Evolutionary conservation across 169 alveolate species (phyloP).

Genomic region (Theileria parva): DNA sequence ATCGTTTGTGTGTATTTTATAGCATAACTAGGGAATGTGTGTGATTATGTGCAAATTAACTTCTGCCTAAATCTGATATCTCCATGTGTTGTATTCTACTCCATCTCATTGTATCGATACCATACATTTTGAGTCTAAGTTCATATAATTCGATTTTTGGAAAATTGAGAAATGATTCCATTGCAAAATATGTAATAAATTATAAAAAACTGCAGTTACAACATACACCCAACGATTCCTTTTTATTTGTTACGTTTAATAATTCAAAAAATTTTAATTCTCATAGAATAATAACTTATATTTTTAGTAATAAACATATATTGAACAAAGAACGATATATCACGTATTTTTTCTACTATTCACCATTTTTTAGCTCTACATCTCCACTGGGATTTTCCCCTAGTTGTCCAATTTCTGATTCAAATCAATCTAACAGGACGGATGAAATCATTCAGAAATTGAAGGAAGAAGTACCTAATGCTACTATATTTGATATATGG

Average conservation of each 20-base stretch:
- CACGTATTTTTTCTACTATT: not conserved
- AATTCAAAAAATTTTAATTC: not conserved
- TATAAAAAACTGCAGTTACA: not conserved
- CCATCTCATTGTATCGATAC: not conserved
- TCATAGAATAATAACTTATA: not conserved
- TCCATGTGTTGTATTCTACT: not conserved
- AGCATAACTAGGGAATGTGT: no score
- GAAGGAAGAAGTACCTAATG: conserved; percentile 30
- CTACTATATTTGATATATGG: conserved; percentile 45
- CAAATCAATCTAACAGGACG: conserved; percentile 13
- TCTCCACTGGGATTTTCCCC: conserved; percentile 48
- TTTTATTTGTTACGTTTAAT: not conserved
- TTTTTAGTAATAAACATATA: conserved; percentile 54
- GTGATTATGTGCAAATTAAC: no score
- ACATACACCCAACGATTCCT: not conserved
- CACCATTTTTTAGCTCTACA: not conserved
- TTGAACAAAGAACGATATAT: conserved; percentile 55
- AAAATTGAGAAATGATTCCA: not conserved
- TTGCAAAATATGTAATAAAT: not conserved
- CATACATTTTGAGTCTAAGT: not conserved
- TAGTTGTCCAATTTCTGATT: not conserved
- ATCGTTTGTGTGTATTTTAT: no score
- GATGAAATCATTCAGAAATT: conserved; percentile 25
- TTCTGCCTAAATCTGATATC: no score
- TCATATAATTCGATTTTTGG: not conserved